phyloP scores from a whole-genome alignment of 352 stramenopile species.

The Pythium rhizo-oryzae region DNA sequence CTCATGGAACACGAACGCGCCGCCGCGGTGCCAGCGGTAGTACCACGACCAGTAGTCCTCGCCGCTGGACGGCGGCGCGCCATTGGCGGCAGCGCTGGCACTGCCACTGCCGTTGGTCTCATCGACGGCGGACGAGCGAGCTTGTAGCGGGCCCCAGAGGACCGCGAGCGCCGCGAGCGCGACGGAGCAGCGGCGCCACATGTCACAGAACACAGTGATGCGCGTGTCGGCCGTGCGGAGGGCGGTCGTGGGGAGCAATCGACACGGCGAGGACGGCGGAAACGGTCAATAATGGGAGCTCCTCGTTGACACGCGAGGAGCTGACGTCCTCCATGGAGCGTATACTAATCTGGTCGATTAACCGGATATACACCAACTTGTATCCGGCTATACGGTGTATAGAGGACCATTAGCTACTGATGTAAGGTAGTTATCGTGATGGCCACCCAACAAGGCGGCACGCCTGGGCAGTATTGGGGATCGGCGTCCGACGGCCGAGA shows the following conservation, averaged over 20 bases:
- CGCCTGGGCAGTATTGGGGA: neutral
- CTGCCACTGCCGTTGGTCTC: too few species aligned
- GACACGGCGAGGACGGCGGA: neutral
- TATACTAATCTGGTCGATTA: conserved; percentile 19
- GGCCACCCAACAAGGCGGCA: conserved; percentile 17
- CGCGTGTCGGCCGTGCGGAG: neutral
- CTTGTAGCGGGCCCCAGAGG: conserved; percentile 6
- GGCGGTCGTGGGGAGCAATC: neutral
- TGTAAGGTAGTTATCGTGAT: neutral
- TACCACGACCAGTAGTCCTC: conserved; percentile 23
- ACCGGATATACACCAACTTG: neutral
- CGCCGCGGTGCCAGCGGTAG: conserved; percentile 41
- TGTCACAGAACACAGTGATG: neutral
- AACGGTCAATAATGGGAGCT: neutral
- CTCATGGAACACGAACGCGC: conserved; percentile 40
- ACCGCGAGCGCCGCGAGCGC: conserved; percentile 4
- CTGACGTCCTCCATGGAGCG: conserved; percentile 1
- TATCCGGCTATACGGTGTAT: conserved; percentile 14
- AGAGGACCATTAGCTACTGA: conserved; percentile 11
- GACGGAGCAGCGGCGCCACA: neutral
- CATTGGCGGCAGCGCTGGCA: too few species aligned
- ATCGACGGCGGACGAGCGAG: neutral
- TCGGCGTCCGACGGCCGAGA: neutral
- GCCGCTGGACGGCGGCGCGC: neutral
- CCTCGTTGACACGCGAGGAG: conserved; percentile 11